phyloP scores from a whole-genome alignment of 257 asterid species.

The Lantana camara region DNA sequence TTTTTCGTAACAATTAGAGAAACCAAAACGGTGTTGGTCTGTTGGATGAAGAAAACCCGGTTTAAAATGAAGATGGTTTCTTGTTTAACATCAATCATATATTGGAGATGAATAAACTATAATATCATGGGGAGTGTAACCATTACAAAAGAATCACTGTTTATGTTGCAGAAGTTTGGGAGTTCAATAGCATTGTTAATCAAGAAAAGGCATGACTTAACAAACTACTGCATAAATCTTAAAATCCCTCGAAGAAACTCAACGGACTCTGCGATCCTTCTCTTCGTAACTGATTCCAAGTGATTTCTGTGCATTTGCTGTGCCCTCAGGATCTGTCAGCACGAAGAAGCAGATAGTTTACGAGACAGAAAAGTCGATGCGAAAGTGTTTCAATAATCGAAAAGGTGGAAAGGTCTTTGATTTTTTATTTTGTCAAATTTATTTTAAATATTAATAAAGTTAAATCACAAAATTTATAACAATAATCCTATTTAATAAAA shows the following conservation, averaged over 20 bases:
- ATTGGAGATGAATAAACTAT: too few relatives aligned
- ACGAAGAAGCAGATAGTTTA: background rate
- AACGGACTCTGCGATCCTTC: conserved; percentile 75
- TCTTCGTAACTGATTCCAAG: conserved; percentile 93
- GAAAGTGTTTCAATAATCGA: background rate
- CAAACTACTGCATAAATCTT: background rate
- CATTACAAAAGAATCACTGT: background rate
- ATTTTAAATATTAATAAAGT: too few relatives aligned
- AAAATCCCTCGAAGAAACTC: background rate
- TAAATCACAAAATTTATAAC: too few relatives aligned
- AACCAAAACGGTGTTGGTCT: too few relatives aligned
- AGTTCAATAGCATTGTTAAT: background rate
- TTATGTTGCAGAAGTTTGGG: background rate
- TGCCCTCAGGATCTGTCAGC: conserved; percentile 87
- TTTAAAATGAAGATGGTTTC: too few relatives aligned
- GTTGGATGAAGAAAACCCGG: too few relatives aligned
- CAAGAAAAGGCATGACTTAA: background rate
- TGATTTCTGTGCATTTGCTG: conserved; percentile 89
- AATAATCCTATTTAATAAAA: too few relatives aligned
- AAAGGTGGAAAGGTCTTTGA: background rate
- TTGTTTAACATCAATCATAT: too few relatives aligned
- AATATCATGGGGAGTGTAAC: too few relatives aligned
- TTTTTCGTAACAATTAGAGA: too few relatives aligned
- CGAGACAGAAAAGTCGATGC: background rate
- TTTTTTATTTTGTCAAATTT: background rate